A percentile compares a stretch with the other conserved stretches of the same genome.
Conservation (phyloP, 202 grass and related monocot species). For the Musa balbisiana region DNA sequence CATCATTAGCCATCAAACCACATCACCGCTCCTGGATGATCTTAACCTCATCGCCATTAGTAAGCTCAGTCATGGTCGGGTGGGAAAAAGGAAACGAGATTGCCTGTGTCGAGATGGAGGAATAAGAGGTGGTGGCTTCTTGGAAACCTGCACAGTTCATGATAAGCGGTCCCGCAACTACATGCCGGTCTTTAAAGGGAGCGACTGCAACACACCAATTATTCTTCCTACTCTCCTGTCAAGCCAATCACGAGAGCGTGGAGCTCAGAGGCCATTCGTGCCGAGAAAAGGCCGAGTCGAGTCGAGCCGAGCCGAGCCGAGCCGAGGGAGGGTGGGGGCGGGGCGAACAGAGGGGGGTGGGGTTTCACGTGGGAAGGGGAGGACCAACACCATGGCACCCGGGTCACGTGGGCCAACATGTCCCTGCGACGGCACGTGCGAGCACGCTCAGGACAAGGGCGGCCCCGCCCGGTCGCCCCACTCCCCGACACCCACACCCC, state of each 20-base stretch:
- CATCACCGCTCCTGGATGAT: too few species aligned
- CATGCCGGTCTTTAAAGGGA: too few species aligned
- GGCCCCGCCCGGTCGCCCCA: neutral
- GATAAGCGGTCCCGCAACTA: too few species aligned
- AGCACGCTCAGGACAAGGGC: neutral
- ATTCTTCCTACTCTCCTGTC: too few species aligned
- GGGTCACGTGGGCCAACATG: neutral
- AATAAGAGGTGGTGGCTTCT: too few species aligned
- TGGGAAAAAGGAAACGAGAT: too few species aligned
- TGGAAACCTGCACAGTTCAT: too few species aligned
- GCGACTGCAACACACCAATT: too few species aligned
- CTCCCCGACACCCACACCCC: neutral
- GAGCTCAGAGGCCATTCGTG: neutral
- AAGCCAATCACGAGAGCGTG: neutral
- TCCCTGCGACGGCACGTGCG: neutral
- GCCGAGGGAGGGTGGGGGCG: neutral
- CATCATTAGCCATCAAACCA: too few species aligned
- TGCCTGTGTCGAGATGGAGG: too few species aligned
- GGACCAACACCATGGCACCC: neutral
- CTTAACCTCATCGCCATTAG: too few species aligned
- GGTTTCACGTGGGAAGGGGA: neutral
- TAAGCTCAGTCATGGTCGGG: too few species aligned
- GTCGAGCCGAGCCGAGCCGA: neutral
- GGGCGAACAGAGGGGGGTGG: neutral
- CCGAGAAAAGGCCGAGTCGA: neutral